Evolutionary conservation across 768 basidiomycete genomes (phyloP).

Genomic region (Vararia minispora): DNA sequence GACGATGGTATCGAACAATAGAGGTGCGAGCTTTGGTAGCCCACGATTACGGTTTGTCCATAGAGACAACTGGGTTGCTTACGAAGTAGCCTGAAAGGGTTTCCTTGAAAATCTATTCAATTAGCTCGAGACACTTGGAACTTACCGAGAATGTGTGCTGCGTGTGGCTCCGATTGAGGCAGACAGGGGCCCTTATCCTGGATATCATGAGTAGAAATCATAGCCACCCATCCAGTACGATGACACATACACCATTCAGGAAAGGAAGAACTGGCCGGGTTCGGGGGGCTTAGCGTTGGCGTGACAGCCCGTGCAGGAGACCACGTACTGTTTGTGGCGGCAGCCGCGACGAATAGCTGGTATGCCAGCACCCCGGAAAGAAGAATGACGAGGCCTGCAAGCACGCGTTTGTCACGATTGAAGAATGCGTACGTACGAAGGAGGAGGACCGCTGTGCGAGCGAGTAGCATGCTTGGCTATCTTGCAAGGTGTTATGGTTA

Average conservation of each 20-base stretch:
- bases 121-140: background rate
- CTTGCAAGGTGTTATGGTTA: background rate
- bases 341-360: conserved; percentile 72
- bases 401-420: conserved; percentile 61
- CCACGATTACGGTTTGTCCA: too few relatives aligned
- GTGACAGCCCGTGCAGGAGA: too few relatives aligned
- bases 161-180: conserved; percentile 73
- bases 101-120: too few relatives aligned
- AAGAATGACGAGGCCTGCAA: conserved; percentile 51
- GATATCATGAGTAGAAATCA: background rate
- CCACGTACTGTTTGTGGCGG: too few relatives aligned
- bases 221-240: background rate
- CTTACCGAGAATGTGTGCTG: conserved; percentile 70
- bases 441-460: conserved; percentile 58
- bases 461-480: too few relatives aligned
- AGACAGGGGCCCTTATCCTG: conserved; percentile 60
- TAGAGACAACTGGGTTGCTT: conserved; percentile 6
- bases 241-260: conserved; percentile 29
- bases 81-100: conserved; percentile 33
- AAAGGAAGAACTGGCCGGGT: conserved; percentile 44
- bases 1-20: conserved; percentile 71
- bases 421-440: conserved; percentile 84
- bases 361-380: conserved; percentile 68
- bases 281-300: too few relatives aligned
- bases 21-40: conserved; percentile 80